Evolutionary conservation across 2,329 filamentous ascomycete genomes (phyloP).

Genomic region (Dactylellina parvicollis): DNA sequence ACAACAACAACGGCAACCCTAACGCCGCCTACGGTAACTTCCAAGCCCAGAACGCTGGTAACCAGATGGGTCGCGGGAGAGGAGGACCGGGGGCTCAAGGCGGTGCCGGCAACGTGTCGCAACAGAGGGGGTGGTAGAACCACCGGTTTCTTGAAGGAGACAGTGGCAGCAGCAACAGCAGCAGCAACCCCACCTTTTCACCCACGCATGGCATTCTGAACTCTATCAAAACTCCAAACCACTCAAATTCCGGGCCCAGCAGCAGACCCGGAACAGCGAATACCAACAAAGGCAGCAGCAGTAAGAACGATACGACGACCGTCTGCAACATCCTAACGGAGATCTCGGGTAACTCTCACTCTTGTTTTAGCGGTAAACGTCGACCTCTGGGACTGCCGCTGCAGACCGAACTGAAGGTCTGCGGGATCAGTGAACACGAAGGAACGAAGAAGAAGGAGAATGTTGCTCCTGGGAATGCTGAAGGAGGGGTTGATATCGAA

Average conservation of each 20-base stretch:
- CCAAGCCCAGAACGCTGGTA: slow-evolving; percentile 38
- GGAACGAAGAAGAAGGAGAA: slow-evolving; percentile 34
- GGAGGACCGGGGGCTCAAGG: slow-evolving; percentile 46
- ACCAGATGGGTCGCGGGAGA: slow-evolving; percentile 50
- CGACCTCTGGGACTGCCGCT: slow-evolving; percentile 33
- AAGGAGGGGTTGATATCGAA: slow-evolving; percentile 40
- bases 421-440: slow-evolving; percentile 3
- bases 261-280: background rate
- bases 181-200: slow-evolving; percentile 18
- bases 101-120: slow-evolving; percentile 48
- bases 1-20: slow-evolving; percentile 27
- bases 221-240: slow-evolving; percentile 5
- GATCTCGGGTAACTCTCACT: slow-evolving; percentile 16
- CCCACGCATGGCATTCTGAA: slow-evolving; percentile 23
- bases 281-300: background rate
- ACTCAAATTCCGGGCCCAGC: background rate
- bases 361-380: background rate
- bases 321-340: slow-evolving; percentile 21
- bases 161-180: slow-evolving; percentile 33
- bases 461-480: slow-evolving; percentile 22
- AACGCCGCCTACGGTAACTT: slow-evolving; percentile 50
- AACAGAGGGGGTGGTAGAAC: slow-evolving; percentile 53
- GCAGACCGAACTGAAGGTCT: slow-evolving; percentile 45
- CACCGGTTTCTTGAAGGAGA: slow-evolving; percentile 45
- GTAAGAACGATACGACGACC: slow-evolving; percentile 1